Evolutionary conservation across 2,329 filamentous ascomycete genomes (phyloP).

Genomic region (Hysterium pulicare): DNA sequence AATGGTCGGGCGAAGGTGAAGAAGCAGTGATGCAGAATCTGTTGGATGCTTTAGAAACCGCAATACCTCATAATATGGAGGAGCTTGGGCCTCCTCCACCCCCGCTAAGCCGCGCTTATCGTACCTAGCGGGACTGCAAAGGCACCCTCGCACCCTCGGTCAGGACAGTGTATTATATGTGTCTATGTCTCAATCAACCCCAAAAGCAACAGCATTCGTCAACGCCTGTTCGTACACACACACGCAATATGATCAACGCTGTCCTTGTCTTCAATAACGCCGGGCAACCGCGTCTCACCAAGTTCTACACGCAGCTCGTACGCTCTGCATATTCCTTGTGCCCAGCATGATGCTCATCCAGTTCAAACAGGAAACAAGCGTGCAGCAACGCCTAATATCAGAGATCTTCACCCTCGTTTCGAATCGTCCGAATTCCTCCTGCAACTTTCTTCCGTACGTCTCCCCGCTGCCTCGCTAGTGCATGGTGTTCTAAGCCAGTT

Average conservation of each 20-base stretch:
- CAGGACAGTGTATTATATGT: no score
- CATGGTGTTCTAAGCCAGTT: conserved; percentile 49
- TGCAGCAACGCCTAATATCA: conserved; percentile 92
- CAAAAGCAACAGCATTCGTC: conserved; percentile 3
- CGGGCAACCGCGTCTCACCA: conserved; percentile 91
- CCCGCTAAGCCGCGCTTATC: neutral
- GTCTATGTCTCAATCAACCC: neutral
- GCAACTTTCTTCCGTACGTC: conserved; percentile 82
- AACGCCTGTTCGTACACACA: neutral
- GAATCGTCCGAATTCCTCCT: conserved; percentile 84
- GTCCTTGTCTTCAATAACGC: conserved; percentile 99
- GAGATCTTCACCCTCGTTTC: conserved; percentile 97
- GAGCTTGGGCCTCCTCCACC: conserved; percentile 1
- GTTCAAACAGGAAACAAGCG: conserved; percentile 75
- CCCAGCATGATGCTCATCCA: conserved; percentile 1
- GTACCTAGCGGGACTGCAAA: no score
- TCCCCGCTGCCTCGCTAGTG: conserved; percentile 18
- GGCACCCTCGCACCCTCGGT: no score
- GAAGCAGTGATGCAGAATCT: neutral
- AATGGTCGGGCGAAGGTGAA: conserved; percentile 1
- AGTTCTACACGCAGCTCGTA: conserved; percentile 97
- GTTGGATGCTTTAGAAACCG: neutral
- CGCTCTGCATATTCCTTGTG: conserved; percentile 15
- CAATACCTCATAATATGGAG: neutral
- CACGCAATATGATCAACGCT: conserved; percentile 82